Evolutionary conservation across 495 filamentous ascomycete species (phyloP), one percentile per base, ranked within the genome.

Genomic region (Echria macrotheca): DNA sequence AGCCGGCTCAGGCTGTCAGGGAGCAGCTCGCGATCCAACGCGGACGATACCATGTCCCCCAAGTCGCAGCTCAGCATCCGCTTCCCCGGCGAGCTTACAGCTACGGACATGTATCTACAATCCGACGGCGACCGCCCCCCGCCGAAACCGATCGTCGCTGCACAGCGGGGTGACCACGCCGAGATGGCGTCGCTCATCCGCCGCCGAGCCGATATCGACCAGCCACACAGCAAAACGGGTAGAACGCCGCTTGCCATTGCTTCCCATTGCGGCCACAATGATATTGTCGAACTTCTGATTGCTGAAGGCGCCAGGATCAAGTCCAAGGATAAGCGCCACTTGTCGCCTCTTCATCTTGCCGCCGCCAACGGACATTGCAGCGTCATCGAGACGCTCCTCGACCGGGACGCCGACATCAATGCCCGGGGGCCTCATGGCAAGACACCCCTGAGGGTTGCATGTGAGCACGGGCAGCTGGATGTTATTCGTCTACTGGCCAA

Each of bases 371-470:
- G 32, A 11, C 44, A 47, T 17, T 47, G 5, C 26, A 22, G 23
- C 28, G 32, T 47, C 29, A 38, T 38, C 1, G 44, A 18, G 18
- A 37, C 32, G 0, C 32, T 47, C 5, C n/a, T 47, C 4, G 32
- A 47, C 19, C 44, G 44, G 23, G 32, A 37, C 8, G 31, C 44
- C 6, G 44, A 29, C 32, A 24, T 47, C 18, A 38, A 47, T 24
- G 44, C 14, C 17, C 31, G 29, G 6, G 44, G 31, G 6, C 31
- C 44, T 15, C 28, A 36, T 15, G 18, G 18, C 4, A 47, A 37
- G 25, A 35, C 44, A 6, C 44, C 44, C 29, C 31, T 47, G 31
- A 33, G 44, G 31, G 38, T 47, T 14, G 44, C 44, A n/a, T 47
- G 44, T 32, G 37, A 36, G 5, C 32, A 36, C 17, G 32, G 32